A percentile compares a stretch with the other conserved stretches of the same genome.
Evolutionary conservation across 768 basidiomycete genomes (phyloP).

Genomic region (Rossbeevera mucosa): DNA sequence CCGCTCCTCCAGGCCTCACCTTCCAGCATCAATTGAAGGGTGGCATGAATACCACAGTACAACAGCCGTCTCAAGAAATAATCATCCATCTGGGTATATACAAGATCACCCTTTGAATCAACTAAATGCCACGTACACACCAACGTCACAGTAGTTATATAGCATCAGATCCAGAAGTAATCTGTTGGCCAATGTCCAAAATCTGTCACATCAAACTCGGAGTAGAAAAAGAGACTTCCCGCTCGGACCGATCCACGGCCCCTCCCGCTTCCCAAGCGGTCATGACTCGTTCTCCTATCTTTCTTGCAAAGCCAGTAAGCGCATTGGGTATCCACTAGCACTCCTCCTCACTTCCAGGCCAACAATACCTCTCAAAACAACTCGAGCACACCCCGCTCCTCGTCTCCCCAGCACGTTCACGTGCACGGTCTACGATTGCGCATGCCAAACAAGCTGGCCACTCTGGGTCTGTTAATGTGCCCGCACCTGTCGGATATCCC

Average conservation of each 20-base stretch:
- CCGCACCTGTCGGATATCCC: conserved; percentile 32
- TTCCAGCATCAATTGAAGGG: no score
- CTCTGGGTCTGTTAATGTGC: conserved; percentile 31
- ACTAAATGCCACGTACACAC: neutral
- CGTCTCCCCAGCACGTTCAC: conserved; percentile 21
- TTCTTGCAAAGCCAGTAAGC: neutral
- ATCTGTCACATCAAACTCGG: neutral
- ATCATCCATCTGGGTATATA: neutral
- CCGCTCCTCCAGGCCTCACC: no score
- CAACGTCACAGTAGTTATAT: no score
- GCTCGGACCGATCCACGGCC: neutral
- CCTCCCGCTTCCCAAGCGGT: neutral
- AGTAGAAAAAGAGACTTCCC: neutral
- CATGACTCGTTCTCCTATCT: neutral
- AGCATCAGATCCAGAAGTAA: neutral
- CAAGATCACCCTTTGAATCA: no score
- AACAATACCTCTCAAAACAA: conserved; percentile 34
- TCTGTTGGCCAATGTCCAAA: neutral
- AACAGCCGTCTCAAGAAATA: neutral
- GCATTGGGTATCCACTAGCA: neutral
- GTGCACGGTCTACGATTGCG: conserved; percentile 46
- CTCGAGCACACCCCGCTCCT: conserved; percentile 30
- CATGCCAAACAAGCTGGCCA: conserved; percentile 52
- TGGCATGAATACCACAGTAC: neutral
- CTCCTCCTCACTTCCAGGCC: conserved; percentile 13